A percentile compares a stretch with the other conserved stretches of the same genome.
phyloP scores from a whole-genome alignment of 345 rosid species.

The Leavenworthia alabamica region DNA sequence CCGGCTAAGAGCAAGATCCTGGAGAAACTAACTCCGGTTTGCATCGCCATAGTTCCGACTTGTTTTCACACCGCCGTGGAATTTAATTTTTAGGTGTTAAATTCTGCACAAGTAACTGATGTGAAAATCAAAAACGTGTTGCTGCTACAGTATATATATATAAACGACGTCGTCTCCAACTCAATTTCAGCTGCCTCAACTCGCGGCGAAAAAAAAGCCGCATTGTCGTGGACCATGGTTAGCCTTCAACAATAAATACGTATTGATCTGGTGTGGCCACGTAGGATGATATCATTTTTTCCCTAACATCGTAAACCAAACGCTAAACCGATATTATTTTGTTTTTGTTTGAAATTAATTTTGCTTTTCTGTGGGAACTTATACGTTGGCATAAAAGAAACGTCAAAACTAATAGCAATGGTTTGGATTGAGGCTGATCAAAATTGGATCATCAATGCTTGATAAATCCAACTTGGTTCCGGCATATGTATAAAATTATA shows the following conservation, averaged over 20 bases:
- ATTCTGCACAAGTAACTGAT: background rate
- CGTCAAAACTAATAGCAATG: too few species aligned
- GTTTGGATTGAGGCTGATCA: too few species aligned
- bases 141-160: background rate
- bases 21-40: constrained; percentile 62
- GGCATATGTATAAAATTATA: too few species aligned
- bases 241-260: background rate
- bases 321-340: background rate
- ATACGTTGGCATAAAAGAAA: too few species aligned
- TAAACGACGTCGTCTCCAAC: constrained; percentile 2
- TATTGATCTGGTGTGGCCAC: too few species aligned
- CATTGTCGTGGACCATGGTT: background rate
- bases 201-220: constrained; percentile 4
- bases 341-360: too few species aligned
- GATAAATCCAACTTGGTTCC: too few species aligned
- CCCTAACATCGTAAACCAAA: background rate
- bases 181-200: constrained; percentile 5
- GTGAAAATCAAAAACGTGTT: too few species aligned
- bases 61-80: constrained; percentile 9
- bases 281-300: too few species aligned
- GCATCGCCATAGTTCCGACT: constrained; percentile 71
- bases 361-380: too few species aligned
- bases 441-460: too few species aligned
- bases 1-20: constrained; percentile 73
- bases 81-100: too few species aligned